Base-by-base conservation (phyloP, 768 basidiomycete genomes). In the Gloeophyllum trabeum region DNA sequence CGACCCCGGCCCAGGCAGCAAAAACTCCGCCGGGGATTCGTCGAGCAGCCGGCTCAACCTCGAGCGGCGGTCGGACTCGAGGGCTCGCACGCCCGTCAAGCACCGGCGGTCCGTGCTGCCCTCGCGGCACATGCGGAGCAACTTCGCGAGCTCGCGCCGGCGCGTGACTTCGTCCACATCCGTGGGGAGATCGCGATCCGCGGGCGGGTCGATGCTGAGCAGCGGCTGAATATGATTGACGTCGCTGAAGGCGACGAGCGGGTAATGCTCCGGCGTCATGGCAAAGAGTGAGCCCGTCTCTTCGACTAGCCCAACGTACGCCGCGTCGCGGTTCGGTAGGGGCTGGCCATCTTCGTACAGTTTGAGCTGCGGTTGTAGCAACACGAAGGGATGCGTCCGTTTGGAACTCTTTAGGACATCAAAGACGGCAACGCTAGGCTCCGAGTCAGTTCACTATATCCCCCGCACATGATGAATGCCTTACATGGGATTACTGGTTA, bases 331-430 rank as follows among this genome's bases (percentile, higher is more conserved):
- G n/a, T 65, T 64, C 5, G 59, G 57, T 35, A 53, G 56, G 0
- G 55, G 48, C 6, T 54, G 48, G 14, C 54, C 47, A 5, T 94
- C 65, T 24, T 90, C 80, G 16, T 79, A 70, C 2, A 91, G 67
- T 24, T 76, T 71, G 0, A 86, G 81, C 1, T 76, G 80, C 10
- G 93, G 92, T 56, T 97, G 93, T 12, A 91, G 76, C 7, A 97
- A 76, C 5, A 89, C 80, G 53, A 94, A 80, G 3, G 91, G 79
- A 5, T 79, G 62, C 48, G 73, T 46, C 45, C 69, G 70, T 14
- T 61, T 55, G 18, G 67, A 46, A 38, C 59, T 58, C n/a, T 60
- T 51, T 4, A 88, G 65, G 35, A 90, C 74, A 54, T 91, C 87
- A 51, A 90, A 87, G 20, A 87, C 69, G 24, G 84, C 87, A 23